Evolutionary conservation across 2,329 filamentous ascomycete genomes (phyloP).

Genomic region (Chaetomium globosum): DNA sequence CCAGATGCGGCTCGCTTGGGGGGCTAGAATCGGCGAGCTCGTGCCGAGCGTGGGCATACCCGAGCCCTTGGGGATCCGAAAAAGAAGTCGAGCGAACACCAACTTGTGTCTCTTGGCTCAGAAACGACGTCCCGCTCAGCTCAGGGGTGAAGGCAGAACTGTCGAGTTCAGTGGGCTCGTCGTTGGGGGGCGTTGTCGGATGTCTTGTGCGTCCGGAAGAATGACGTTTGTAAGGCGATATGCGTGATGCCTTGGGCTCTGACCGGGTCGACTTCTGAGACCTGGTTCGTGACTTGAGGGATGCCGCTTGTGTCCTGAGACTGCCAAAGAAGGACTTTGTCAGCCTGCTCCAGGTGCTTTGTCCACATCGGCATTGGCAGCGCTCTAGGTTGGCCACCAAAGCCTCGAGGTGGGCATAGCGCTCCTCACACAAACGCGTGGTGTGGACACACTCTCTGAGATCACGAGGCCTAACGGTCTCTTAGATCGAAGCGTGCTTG

Average conservation of each 20-base stretch:
- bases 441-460: slow-evolving; percentile 11
- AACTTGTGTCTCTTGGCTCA: neutral
- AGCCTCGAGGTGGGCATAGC: slow-evolving; percentile 17
- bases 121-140: neutral
- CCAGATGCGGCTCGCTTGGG: neutral
- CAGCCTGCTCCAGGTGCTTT: slow-evolving; percentile 17
- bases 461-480: slow-evolving; percentile 4
- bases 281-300: slow-evolving; percentile 5
- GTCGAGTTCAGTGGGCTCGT: neutral
- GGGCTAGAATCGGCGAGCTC: neutral
- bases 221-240: neutral
- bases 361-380: slow-evolving; percentile 19
- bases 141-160: neutral
- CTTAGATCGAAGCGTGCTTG: slow-evolving; percentile 6
- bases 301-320: slow-evolving; percentile 14
- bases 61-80: neutral
- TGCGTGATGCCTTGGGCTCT: neutral
- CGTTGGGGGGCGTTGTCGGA: neutral
- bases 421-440: slow-evolving; percentile 16
- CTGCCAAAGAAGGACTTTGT: slow-evolving; percentile 21
- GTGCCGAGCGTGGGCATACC: neutral
- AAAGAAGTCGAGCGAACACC: neutral
- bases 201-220: neutral
- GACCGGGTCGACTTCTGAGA: neutral
- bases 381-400: slow-evolving; percentile 10